Percentiles rank a stretch among this genome's conserved stretches.
phyloP scores from a whole-genome alignment of 169 alveolate genomes.

The Plasmodium gonderi region DNA sequence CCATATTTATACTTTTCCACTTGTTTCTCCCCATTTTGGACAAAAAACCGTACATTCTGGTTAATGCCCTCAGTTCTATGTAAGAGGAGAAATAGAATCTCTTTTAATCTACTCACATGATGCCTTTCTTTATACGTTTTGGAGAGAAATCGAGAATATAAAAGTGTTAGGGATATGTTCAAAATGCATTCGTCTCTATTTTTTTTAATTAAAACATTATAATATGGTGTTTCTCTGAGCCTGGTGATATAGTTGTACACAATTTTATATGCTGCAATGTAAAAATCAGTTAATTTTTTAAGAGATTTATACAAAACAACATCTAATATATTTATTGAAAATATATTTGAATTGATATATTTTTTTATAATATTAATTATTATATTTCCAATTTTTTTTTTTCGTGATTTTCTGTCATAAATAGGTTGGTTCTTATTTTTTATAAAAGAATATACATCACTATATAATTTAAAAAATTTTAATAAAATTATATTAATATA shows the following conservation, averaged over 20 bases:
- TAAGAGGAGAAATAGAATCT: not conserved
- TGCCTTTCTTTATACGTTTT: constrained; percentile 13
- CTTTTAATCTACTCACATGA: not conserved
- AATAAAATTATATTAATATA: constrained; percentile 41
- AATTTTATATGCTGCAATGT: constrained; percentile 46
- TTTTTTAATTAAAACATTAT: constrained; percentile 5
- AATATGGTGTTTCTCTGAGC: not conserved
- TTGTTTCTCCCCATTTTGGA: not conserved
- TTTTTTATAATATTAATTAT: constrained; percentile 27
- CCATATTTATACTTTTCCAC: not conserved
- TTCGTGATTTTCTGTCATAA: not conserved
- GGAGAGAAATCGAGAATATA: constrained; percentile 36
- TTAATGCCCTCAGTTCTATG: not conserved
- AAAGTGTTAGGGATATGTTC: constrained; percentile 22
- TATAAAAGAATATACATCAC: constrained; percentile 30
- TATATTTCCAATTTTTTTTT: constrained; percentile 3
- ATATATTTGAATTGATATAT: constrained; percentile 15
- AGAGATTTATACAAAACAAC: constrained; percentile 55
- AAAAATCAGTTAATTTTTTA: constrained; percentile 37
- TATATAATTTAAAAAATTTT: constrained; percentile 41
- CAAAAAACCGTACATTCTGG: not conserved
- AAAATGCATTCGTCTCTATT: not conserved
- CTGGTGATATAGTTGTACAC: constrained; percentile 16
- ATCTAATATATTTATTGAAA: constrained; percentile 53
- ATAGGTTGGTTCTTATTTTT: constrained; percentile 7